phyloP scores from a whole-genome alignment of 108 stramenopile genomes.

The Skeletonema grethae region DNA sequence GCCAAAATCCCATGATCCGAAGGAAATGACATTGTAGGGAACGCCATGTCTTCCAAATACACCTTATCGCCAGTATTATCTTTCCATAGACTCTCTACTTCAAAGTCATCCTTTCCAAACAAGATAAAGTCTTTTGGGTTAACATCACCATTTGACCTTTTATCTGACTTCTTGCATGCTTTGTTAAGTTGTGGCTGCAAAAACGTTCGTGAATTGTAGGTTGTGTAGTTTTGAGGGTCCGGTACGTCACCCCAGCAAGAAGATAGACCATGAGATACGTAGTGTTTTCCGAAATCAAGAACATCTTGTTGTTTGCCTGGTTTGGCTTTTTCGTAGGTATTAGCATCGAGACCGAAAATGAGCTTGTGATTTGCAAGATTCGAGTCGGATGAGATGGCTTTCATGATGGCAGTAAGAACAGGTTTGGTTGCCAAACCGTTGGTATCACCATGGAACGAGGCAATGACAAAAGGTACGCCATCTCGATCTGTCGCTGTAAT shows the following conservation, averaged over 20 bases:
- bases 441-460: constrained; percentile 90
- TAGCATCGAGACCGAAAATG: constrained; percentile 90
- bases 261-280: constrained; percentile 45
- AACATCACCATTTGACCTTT: constrained; percentile 64
- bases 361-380: constrained; percentile 49
- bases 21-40: constrained; percentile 87
- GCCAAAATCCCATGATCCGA: constrained; percentile 85
- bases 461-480: constrained; percentile 61
- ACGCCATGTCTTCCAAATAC: constrained; percentile 80
- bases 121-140: constrained; percentile 93
- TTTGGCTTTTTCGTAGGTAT: constrained; percentile 77
- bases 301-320: constrained; percentile 82
- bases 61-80: constrained; percentile 81
- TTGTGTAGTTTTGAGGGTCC: constrained; percentile 69
- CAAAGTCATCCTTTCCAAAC: constrained; percentile 66
- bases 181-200: constrained; percentile 91
- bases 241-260: constrained; percentile 82
- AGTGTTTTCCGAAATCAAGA: constrained; percentile 65
- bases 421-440: constrained; percentile 89
- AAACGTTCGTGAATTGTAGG: constrained; percentile 78
- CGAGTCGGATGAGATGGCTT: constrained; percentile 45
- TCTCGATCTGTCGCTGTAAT: constrained; percentile 48
- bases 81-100: constrained; percentile 61
- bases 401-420: constrained; percentile 67
- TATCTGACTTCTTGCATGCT: constrained; percentile 71